Conservation (phyloP, 805 yeast species). For the Teunomyces pallodes region DNA sequence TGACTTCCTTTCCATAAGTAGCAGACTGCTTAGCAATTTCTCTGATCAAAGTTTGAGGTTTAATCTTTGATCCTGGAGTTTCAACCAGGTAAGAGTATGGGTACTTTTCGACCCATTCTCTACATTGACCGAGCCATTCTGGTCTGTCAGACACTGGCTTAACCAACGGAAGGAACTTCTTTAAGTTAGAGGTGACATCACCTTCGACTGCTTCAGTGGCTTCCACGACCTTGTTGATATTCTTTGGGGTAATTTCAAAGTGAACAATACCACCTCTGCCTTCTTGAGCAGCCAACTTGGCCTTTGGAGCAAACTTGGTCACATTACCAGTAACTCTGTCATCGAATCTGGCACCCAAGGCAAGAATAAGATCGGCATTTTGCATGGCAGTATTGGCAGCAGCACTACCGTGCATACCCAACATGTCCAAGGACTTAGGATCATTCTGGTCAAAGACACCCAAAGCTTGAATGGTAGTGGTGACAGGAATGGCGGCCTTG, state of each 20-base stretch:
- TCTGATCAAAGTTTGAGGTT: slow-evolving; percentile 87
- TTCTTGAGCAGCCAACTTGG: slow-evolving; percentile 83
- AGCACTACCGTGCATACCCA: slow-evolving; percentile 98
- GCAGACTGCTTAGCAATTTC: slow-evolving; percentile 74
- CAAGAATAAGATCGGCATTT: slow-evolving; percentile 87
- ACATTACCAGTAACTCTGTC: slow-evolving; percentile 94
- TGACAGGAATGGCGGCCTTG: slow-evolving; percentile 90
- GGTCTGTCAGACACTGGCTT: slow-evolving; percentile 62
- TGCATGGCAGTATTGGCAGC: slow-evolving; percentile 95
- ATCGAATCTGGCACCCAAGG: slow-evolving; percentile 96
- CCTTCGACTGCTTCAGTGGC: slow-evolving; percentile 98
- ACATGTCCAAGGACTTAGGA: slow-evolving; percentile 87
- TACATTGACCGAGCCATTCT: slow-evolving; percentile 74
- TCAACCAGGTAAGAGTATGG: slow-evolving; percentile 83
- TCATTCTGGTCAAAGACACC: slow-evolving; percentile 94
- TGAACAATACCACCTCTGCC: slow-evolving; percentile 94
- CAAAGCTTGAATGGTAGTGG: slow-evolving; percentile 90
- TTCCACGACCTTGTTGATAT: slow-evolving; percentile 94
- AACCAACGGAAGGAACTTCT: slow-evolving; percentile 68
- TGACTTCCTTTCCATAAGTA: slow-evolving; percentile 65
- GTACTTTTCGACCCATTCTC: slow-evolving; percentile 80
- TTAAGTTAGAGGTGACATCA: slow-evolving; percentile 81
- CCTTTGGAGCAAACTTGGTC: slow-evolving; percentile 88
- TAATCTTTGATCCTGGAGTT: slow-evolving; percentile 75
- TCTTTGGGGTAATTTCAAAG: slow-evolving; percentile 94